Evolutionary conservation across 2,329 filamentous ascomycete genomes (phyloP), one percentile per base, ranked within the genome.

Genomic region (Alternaria hordeiaustralica): DNA sequence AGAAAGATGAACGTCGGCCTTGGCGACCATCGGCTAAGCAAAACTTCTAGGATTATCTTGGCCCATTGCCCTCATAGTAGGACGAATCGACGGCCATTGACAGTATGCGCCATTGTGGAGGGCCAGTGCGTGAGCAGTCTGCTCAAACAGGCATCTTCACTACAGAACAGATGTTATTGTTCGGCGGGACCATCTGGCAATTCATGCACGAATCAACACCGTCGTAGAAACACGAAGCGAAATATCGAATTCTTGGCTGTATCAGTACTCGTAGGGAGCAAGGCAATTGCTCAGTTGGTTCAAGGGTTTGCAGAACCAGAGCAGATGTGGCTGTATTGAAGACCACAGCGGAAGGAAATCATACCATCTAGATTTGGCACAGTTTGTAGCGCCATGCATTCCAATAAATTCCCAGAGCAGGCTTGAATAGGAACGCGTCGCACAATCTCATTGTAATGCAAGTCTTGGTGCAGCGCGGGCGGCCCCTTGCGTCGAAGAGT

Each of bases 31-130:
- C 51, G 51, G 50, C 68, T 75, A 55, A 73, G 49, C 50, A 57
- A 44, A 5, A 21, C 46, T 58, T 50, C n/a, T 62, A 81, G 79
- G 79, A 81, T 65, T 81, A 80, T 57, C 78, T 81, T 62, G 79
- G 79, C 51, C 75, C 76, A 51, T 64, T 79, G 47, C 73, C 75
- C 23, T 67, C 69, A 64, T 80, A 75, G 66, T 28, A n/a, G 49
- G 28, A 28, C n/a, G n/a, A 55, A 21, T 23, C 33, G 13, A 66
- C 13, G 25, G 9, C 15, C 26, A 21, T 20, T 49, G 26, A 23
- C 25, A 49, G 36, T 51, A 46, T 15, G 46, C 26, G 21, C 25
- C 46, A 63, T 44, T 18, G 20, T 23, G 26, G 45, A 56, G 51
- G 43, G 33, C 49, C 49, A 30, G 30, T 20, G 30, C 20, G 13